These are phyloP conservation scores for Kickxella alabastrina DNA, from an alignment of 192 early-diverging fungal genomes.

Conservation along the genomic window DNA sequence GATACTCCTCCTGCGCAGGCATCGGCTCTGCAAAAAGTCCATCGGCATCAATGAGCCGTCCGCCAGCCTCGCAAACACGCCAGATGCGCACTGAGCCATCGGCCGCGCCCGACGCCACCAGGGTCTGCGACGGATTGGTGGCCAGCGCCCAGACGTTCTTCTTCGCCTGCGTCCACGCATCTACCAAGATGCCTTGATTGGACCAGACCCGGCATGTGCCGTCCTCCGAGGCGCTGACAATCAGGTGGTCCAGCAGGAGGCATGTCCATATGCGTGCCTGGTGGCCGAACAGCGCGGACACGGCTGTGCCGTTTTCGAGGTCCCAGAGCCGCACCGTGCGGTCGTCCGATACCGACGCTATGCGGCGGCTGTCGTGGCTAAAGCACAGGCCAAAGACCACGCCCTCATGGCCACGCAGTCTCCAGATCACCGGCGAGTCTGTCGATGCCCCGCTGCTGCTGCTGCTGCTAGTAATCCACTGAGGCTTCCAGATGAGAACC, in stretches of 20 bases:
- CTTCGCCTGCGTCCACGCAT: slow-evolving; percentile 53
- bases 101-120: slow-evolving; percentile 72
- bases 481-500: slow-evolving; percentile 61
- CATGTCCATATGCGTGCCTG: slow-evolving; percentile 78
- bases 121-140: slow-evolving; percentile 46
- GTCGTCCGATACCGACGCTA: slow-evolving; percentile 80
- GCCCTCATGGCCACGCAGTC: slow-evolving; percentile 48
- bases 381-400: slow-evolving; percentile 76
- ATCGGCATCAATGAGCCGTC: slow-evolving; percentile 19
- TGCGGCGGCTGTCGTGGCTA: slow-evolving; percentile 52
- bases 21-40: slow-evolving; percentile 12
- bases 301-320: not conserved
- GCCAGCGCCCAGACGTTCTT: slow-evolving; percentile 83
- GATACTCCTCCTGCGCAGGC: slow-evolving; percentile 17
- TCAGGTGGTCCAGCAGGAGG: slow-evolving; percentile 52
- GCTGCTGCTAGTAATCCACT: not conserved
- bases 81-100: slow-evolving; percentile 79
- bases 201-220: slow-evolving; percentile 77
- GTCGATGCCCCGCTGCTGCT: not conserved
- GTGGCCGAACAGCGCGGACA: slow-evolving; percentile 63
- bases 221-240: slow-evolving; percentile 76
- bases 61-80: slow-evolving; percentile 38
- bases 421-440: not conserved
- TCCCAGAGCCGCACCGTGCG: slow-evolving; percentile 76
- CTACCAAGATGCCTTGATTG: not conserved